Evolutionary conservation across 1,284 basidiomycete genomes (phyloP).

Genomic region (Cutaneotrichosporon sp.): DNA sequence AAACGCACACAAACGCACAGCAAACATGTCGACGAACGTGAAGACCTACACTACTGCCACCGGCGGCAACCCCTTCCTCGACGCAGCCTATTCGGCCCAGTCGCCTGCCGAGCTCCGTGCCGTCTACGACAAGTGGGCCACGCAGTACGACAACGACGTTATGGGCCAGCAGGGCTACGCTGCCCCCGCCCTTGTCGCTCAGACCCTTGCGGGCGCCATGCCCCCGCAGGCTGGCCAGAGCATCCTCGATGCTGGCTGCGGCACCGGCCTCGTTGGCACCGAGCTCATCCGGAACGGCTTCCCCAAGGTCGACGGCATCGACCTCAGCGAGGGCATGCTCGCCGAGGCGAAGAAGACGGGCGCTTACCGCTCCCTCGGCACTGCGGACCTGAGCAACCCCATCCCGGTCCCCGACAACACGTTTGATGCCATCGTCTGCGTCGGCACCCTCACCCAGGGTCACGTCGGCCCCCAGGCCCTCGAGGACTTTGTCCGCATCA

Average conservation of each 20-base stretch:
- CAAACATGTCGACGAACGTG: not conserved
- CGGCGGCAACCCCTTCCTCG: constrained; percentile 7
- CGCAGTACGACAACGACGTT: constrained; percentile 21
- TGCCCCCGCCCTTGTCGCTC: not conserved
- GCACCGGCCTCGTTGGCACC: constrained; percentile 13
- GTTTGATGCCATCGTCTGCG: constrained; percentile 10
- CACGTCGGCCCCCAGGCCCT: constrained; percentile 12
- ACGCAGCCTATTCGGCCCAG: not conserved
- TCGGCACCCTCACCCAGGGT: constrained; percentile 15
- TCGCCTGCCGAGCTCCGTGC: not conserved
- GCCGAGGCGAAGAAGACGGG: constrained; percentile 4
- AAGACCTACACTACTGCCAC: not conserved
- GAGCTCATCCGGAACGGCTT: not conserved
- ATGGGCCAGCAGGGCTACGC: constrained; percentile 4
- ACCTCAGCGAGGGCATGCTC: constrained; percentile 12
- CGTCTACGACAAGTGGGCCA: constrained; percentile 35
- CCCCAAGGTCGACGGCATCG: constrained; percentile 7
- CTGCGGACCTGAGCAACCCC: constrained; percentile 6
- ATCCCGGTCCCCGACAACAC: not conserved
- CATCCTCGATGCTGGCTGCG: constrained; percentile 16
- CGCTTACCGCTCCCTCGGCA: constrained; percentile 4
- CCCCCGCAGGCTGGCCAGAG: not conserved
- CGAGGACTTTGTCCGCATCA: constrained; percentile 11
- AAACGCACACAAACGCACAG: too few species aligned
- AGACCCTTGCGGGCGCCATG: not conserved